Base-by-base conservation (phyloP, 805 yeast species). In the Starmerella stigmatis region DNA sequence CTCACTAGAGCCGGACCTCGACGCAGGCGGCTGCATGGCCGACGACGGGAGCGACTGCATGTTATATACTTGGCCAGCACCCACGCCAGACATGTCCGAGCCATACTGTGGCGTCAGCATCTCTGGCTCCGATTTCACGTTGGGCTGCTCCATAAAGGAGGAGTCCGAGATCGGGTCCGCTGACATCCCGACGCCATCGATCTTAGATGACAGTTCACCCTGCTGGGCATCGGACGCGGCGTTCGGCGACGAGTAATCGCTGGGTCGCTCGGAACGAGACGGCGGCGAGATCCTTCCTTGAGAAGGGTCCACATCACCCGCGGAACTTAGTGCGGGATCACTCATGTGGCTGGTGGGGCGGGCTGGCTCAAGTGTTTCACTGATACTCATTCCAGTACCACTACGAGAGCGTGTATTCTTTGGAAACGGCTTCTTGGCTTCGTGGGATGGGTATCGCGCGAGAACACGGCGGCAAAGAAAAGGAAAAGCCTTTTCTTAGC, bases 71-170 rank as follows among this genome's bases (percentile, higher is more conserved):
- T 32, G 21, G 17, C 23, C 15, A 10, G 35, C 6, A 11, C 23
- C 23, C 12, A 32, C 8, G 15, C 23, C 15, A 6, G 23, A 3
- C 3, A 32, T 7, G 13, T 32, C 35, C 6, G 35, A 13, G 15
- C 35, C 35, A 23, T 32, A 32, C n/a, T 32, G 35, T 19, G 35
- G 35, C 35, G 35, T 32, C 13, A 17, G 35, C 9, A 32, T 32
- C 4, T 23, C 35, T 8, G 17, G 35, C 15, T 32, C 35, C 7
- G 35, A 11, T 15, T 32, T 32, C 8, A 32, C 17, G 33, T 11
- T n/a, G 11, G 33, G 21, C 11, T 7, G 6, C 11, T 30, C 33
- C 21, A 21, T 21, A 6, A 19, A 19, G 21, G 33, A 30, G 2
- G 19, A 9, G 7, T 30, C 33, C 13, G 33, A 7, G 9, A 8